These are phyloP conservation scores for Venturia aucupariae DNA, from an alignment of 2,329 filamentous ascomycete species.

Conservation along the genomic window DNA sequence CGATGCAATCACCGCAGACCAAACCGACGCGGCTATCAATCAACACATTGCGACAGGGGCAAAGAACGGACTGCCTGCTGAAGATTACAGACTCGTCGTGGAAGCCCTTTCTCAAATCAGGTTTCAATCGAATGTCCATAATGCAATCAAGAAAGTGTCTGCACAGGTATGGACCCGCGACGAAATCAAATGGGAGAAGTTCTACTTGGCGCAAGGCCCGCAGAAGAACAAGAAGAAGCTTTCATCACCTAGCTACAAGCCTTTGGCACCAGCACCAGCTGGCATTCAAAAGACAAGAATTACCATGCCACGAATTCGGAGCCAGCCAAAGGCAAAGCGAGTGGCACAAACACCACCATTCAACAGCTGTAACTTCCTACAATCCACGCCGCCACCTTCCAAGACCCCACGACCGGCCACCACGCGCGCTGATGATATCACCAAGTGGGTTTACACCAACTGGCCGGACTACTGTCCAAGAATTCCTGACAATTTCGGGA, in stretches of 20 bases:
- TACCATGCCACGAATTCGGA: not conserved
- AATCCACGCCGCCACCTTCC: conserved; percentile 20
- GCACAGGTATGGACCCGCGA: not conserved
- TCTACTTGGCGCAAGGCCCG: not conserved
- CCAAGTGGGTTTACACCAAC: conserved; percentile 51
- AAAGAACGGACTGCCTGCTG: not conserved
- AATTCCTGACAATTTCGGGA: conserved; percentile 45
- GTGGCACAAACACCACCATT: not conserved
- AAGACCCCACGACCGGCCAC: conserved; percentile 35
- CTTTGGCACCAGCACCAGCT: conserved; percentile 11
- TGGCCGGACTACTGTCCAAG: conserved; percentile 68
- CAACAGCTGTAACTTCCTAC: not conserved
- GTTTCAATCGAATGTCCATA: conserved; percentile 2
- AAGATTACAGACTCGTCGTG: conserved; percentile 11
- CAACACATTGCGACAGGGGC: conserved; percentile 5
- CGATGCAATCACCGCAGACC: not conserved
- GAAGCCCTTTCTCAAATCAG: not conserved
- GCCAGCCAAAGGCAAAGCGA: conserved; percentile 7
- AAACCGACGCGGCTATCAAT: conserved; percentile 6
- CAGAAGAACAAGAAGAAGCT: conserved; percentile 6
- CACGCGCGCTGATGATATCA: conserved; percentile 63
- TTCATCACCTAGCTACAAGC: not conserved
- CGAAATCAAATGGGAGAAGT: not conserved
- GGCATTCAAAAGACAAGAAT: conserved; percentile 3
- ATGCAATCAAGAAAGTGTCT: conserved; percentile 3